phyloP scores from a whole-genome alignment of 2,329 filamentous ascomycete species.

The Ceratocystis albifundus region DNA sequence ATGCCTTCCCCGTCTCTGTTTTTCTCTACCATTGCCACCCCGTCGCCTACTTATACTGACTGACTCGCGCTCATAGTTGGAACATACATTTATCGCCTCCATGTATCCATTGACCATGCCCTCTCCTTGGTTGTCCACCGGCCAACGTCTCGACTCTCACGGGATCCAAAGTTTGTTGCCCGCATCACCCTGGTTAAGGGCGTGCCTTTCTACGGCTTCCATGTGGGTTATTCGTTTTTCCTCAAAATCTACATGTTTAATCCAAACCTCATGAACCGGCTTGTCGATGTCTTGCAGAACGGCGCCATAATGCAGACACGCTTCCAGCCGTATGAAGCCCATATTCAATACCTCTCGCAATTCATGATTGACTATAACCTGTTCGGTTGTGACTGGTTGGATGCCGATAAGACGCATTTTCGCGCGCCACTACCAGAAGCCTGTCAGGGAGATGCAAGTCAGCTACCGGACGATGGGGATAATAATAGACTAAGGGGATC shows the following conservation, averaged over 20 bases:
- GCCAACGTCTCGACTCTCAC: conserved; percentile 33
- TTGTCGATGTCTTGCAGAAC: conserved; percentile 77
- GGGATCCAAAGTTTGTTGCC: conserved; percentile 65
- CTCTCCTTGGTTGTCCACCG: conserved; percentile 57
- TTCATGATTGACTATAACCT: conserved; percentile 99
- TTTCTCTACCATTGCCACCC: background rate
- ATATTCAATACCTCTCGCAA: conserved; percentile 82
- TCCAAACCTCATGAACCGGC: conserved; percentile 70
- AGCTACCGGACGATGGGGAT: conserved; percentile 37
- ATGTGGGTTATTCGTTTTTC: conserved; percentile 83
- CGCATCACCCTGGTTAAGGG: conserved; percentile 88
- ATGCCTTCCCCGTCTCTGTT: background rate
- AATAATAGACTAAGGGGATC: conserved; percentile 68
- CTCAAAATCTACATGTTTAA: conserved; percentile 93
- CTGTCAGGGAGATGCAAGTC: conserved; percentile 30
- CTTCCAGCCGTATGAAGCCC: conserved; percentile 88
- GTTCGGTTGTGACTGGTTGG: conserved; percentile 61
- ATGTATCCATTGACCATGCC: conserved; percentile 82
- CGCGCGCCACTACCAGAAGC: conserved; percentile 61
- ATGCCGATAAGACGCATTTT: conserved; percentile 57
- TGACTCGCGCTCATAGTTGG: conserved; percentile 42
- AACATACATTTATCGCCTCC: conserved; percentile 63
- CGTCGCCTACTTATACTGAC: background rate
- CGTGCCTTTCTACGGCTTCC: conserved; percentile 88
- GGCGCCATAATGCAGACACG: conserved; percentile 72